Base-by-base conservation (phyloP, 345 rosid genomes). In the Gossypium bickii region DNA sequence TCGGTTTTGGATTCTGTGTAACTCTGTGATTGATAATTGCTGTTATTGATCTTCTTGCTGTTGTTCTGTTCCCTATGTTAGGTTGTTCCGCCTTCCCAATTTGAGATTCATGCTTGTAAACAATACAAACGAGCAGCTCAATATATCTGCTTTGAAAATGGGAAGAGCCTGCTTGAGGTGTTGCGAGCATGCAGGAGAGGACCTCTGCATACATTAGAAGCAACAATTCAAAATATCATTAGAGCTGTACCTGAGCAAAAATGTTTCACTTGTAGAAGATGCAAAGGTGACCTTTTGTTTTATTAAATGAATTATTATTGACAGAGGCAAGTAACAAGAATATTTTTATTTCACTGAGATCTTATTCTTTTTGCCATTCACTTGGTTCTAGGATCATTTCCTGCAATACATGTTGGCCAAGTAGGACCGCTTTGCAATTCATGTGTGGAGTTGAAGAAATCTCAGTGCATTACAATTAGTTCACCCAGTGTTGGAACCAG, bases 41-140 rank as follows among this genome's bases (percentile, higher is more conserved):
- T 34, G 49, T 74, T 73, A 61, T 75, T 61, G 20, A 76, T 65
- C 53, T 76, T 51, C 25, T 62, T 71, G n/a, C 57, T 72, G n/a
- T 44, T 41, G 75, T 75, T n/a, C 25, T 44, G 43, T 72, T 66
- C 52, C 13, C 17, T 44, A 77, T 80, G 79, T 63, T 82, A 95
- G 98, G 96, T 95, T 70, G 79, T 95, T 81, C 92, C 99, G 18
- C 96, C 98, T 67, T 95, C 99, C 62, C 92, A 89, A 81, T 95
- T 94, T 76, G 98, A 94, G 92, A 92, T 94, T 80, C 98, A 94
- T 87, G 98, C 98, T 41, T 87, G 90, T 76, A 92, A 89, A 66
- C 94, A 89, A 75, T 95, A 92, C 80, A 87, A 92, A 81, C 93
- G 98, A 44, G 99, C 98, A 22, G 85, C 93, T 48, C 99, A 95